Evolutionary conservation across 768 basidiomycete species (phyloP).

Genomic region (Mycena vulgaris): DNA sequence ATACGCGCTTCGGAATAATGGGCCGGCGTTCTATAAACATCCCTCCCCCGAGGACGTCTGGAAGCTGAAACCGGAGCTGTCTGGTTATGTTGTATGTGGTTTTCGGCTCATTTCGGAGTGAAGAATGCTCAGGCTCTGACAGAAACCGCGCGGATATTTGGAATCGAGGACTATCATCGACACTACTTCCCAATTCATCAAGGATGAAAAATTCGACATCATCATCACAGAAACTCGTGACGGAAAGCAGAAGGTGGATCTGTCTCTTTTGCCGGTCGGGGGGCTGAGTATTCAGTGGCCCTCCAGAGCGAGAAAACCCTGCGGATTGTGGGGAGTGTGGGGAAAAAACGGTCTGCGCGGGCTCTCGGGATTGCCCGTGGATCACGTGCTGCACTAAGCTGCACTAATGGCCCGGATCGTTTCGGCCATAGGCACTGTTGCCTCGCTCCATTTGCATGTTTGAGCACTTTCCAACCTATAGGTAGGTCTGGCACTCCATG

Average conservation of each 20-base stretch:
- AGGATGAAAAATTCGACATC: not conserved
- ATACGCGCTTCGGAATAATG: not conserved
- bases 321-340: too few species aligned
- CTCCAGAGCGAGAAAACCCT: too few species aligned
- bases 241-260: not conserved
- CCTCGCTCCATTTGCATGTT: too few species aligned
- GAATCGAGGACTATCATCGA: conserved; percentile 1
- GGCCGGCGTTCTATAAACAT: conserved; percentile 4
- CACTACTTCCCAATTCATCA: not conserved
- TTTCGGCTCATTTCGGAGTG: not conserved
- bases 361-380: too few species aligned
- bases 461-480: too few species aligned
- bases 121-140: not conserved
- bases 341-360: too few species aligned
- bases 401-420: too few species aligned
- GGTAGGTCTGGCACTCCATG: too few species aligned
- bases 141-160: conserved; percentile 9
- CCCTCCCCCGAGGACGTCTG: conserved; percentile 1
- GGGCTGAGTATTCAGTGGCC: not conserved
- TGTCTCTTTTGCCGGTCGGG: not conserved
- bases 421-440: too few species aligned
- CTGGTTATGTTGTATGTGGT: not conserved
- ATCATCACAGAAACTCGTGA: not conserved
- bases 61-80: not conserved
- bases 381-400: too few species aligned